Evolutionary conservation across 768 basidiomycete species (phyloP), one percentile per base, ranked within the genome.

Genomic region (Cyclocybe cylindracea): DNA sequence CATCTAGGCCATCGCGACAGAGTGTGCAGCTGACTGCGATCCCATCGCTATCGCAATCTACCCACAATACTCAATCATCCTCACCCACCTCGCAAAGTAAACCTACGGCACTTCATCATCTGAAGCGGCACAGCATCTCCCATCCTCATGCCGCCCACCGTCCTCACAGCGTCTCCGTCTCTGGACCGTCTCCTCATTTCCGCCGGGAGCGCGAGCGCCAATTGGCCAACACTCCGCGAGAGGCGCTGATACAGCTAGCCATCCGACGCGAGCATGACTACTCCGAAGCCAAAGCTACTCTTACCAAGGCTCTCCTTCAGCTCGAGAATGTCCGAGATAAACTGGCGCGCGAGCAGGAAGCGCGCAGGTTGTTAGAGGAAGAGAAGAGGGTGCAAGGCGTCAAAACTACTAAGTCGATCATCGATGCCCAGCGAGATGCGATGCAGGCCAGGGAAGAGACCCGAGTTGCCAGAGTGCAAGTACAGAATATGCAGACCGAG

Each of bases 401-500:
- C 11, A 68, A 65, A 41, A 60, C 60, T 3, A 63, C 65, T 4
- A 58, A 66, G 44, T 59, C 57, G 7, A 51, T 66, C 7, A 41
- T 70, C n/a, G 62, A 62, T 35, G 57, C 66, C 0, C 69, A 72
- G 44, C 61, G 53, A 45, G 62, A 69, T 51, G 48, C 49, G 4
- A 56, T 55, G 16, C 62, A 58, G 37, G 60, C 65, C 1, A 62
- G 58, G 44, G 61, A 67, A 39, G 67, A 69, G n/a, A 49, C 61
- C 3, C 59, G 57, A 1, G 51, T 59, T 4, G 69, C 60, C 36
- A 65, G 58, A 43, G 40, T 68, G 13, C 59, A 70, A 50, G 40
- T 66, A 0, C 65, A 66, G 42, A 61, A 59, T 39, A 43, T 57
- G 32, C 57, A 65, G 39, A 52, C 46, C 4, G 67, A 72, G 40